Base-by-base conservation (phyloP, 768 basidiomycete species). In the Pleurotus ostreatus region DNA sequence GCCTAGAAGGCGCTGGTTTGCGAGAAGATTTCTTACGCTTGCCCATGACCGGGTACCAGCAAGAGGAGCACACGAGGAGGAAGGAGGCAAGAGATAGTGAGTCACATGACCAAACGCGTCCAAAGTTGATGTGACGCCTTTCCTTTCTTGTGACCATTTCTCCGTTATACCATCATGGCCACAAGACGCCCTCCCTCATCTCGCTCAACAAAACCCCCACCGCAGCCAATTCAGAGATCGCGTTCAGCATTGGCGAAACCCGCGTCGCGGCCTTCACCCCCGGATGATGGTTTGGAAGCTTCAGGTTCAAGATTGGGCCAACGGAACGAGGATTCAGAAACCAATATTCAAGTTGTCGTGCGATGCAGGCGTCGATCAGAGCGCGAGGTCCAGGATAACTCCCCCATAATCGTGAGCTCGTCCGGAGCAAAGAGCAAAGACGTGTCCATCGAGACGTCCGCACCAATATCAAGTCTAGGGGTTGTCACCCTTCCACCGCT, bases 301-400 rank as follows among this genome's bases (percentile, higher is more conserved):
- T 13, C 53, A 49, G 49, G 56, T 38, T 59, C 58, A 68, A 38
- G 9, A 18, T 55, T 56, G 47, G 59, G 16, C 61, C 60, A 37
- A 59, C 70, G 49, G 66, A 66, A 30, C 65, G 76, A 76, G n/a
- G 83, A 81, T 22, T 65, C 75, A 3, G 93, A 90, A 66, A 85
- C 84, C 6, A 92, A 97, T 65, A 98, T 99, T 11, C 89, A 93
- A 69, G 96, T 99, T 15, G 92, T 94, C 8, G 83, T 98, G 46
- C 84, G 96, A 15, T 96, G 91, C 68, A 79, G 96, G 66, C 84
- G 84, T 34, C 86, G 94, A 23, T 94, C 92, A 1, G 83, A 90
- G 55, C 84, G 86, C 56, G 95, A 98, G 70, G 79, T 94, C 2
- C 78, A 86, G 47, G 88, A 92, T 57, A 88, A 86, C 57, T 94